These are phyloP conservation scores for Puccinia polysora DNA, from an alignment of 1,284 basidiomycete species.

Conservation along the genomic window DNA sequence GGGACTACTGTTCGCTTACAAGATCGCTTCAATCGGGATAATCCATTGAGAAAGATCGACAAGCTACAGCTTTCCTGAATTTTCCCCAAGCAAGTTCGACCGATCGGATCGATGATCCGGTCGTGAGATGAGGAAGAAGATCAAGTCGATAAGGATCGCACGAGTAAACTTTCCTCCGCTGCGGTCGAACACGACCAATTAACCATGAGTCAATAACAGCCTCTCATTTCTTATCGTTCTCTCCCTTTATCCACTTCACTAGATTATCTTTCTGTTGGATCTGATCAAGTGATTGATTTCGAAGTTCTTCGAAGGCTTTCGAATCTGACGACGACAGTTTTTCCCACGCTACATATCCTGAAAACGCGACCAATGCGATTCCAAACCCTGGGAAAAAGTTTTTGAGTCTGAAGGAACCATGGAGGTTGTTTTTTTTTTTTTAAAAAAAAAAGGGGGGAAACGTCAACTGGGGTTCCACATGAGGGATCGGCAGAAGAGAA, in stretches of 20 bases:
- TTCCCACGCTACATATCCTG: constrained; percentile 65
- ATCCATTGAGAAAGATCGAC: no score
- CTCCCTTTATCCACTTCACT: constrained; percentile 4
- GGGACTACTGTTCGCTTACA: no score
- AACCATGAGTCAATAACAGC: no score
- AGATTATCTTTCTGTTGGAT: constrained; percentile 23
- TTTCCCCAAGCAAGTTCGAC: no score
- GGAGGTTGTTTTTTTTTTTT: background rate
- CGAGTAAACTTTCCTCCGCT: no score
- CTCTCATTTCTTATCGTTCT: constrained; percentile 4
- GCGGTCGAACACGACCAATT: no score
- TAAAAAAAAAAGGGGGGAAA: background rate
- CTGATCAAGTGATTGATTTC: constrained; percentile 27
- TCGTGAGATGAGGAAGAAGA: no score
- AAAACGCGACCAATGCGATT: constrained; percentile 81
- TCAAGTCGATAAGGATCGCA: no score
- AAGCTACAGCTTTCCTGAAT: no score
- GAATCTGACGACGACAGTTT: constrained; percentile 35
- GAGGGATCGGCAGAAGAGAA: background rate
- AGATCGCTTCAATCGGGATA: no score
- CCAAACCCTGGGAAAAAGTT: constrained; percentile 82
- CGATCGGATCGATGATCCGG: no score
- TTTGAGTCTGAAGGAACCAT: no score
- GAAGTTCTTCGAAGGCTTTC: constrained; percentile 27
- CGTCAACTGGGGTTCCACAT: background rate